Evolutionary conservation across 306 rosid genomes (phyloP).

Genomic region (Lathyrus sativus): DNA sequence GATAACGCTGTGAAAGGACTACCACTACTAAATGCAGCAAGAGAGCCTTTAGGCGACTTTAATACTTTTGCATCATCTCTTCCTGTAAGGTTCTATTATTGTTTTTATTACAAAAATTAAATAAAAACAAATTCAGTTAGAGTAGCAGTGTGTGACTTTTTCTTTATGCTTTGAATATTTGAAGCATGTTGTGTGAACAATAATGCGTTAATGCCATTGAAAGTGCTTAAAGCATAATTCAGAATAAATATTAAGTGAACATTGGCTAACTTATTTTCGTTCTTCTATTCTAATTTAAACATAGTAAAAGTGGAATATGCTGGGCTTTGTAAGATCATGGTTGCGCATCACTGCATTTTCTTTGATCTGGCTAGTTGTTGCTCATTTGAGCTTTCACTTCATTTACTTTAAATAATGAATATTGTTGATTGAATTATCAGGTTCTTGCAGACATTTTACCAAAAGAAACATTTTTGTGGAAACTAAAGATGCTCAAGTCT

Average conservation of each 20-base stretch:
- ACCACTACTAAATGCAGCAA: slow-evolving; percentile 52
- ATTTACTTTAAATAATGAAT: slow-evolving; percentile 34
- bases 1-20: slow-evolving; percentile 58
- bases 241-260: slow-evolving; percentile 27
- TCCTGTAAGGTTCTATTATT: slow-evolving; percentile 61
- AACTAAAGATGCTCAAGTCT: slow-evolving; percentile 67
- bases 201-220: slow-evolving; percentile 10
- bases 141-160: slow-evolving; percentile 21
- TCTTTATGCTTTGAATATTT: slow-evolving; percentile 22
- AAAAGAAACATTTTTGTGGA: slow-evolving; percentile 80
- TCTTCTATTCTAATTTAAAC: slow-evolving; percentile 24
- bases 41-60: slow-evolving; percentile 60
- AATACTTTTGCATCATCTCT: slow-evolving; percentile 57
- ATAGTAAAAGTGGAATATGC: slow-evolving; percentile 17
- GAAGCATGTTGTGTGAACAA: slow-evolving; percentile 19
- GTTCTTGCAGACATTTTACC: slow-evolving; percentile 77
- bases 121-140: slow-evolving; percentile 4
- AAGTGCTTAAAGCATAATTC: slow-evolving; percentile 20
- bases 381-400: slow-evolving; percentile 34
- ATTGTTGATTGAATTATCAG: slow-evolving; percentile 52
- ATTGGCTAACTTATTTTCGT: slow-evolving; percentile 17
- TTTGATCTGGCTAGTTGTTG: slow-evolving; percentile 18
- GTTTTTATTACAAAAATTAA: slow-evolving; percentile 3
- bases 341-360: slow-evolving; percentile 3
- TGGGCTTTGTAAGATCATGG: background rate